Percentiles rank a stretch among this genome's conserved stretches.
Evolutionary conservation across 768 basidiomycete species (phyloP).

Genomic region (Lentinula lateritia): DNA sequence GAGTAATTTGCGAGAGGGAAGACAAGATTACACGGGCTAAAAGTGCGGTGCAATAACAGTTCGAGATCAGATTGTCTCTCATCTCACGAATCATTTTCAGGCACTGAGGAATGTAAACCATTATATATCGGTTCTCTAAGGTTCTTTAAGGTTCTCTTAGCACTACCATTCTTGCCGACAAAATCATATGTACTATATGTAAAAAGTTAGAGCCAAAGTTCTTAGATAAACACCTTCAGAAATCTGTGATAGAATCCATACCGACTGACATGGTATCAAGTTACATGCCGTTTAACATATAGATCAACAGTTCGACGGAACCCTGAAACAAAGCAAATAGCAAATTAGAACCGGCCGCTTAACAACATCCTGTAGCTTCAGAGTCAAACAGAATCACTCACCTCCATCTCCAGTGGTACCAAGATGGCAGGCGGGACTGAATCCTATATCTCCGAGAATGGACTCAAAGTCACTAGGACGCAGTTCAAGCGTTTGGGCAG

Average conservation of each 20-base stretch:
- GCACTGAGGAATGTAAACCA: no score
- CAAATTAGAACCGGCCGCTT: not conserved
- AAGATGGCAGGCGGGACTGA: constrained; percentile 26
- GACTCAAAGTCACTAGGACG: constrained; percentile 60
- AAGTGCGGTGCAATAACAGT: no score
- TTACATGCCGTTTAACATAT: constrained; percentile 24
- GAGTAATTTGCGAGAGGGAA: no score
- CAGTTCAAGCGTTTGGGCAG: constrained; percentile 46
- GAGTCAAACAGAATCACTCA: constrained; percentile 22
- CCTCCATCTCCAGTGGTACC: constrained; percentile 64
- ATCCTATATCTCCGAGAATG: constrained; percentile 29
- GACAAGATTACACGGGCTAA: no score
- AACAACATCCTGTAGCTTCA: not conserved
- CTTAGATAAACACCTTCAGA: no score
- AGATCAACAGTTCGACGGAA: constrained; percentile 61
- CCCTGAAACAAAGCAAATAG: constrained; percentile 28
- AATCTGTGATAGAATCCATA: not conserved
- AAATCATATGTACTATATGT: no score
- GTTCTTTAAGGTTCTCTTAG: no score
- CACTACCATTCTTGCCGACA: no score
- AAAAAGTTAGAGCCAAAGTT: no score
- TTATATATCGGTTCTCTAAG: no score
- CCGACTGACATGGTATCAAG: not conserved
- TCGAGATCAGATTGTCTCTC: no score
- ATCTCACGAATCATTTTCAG: no score